Percentiles rank a stretch among this genome's conserved stretches.
These are phyloP conservation scores for Xylariales sp. DNA, from an alignment of 2,329 filamentous ascomycete genomes.

Conservation along the genomic window DNA sequence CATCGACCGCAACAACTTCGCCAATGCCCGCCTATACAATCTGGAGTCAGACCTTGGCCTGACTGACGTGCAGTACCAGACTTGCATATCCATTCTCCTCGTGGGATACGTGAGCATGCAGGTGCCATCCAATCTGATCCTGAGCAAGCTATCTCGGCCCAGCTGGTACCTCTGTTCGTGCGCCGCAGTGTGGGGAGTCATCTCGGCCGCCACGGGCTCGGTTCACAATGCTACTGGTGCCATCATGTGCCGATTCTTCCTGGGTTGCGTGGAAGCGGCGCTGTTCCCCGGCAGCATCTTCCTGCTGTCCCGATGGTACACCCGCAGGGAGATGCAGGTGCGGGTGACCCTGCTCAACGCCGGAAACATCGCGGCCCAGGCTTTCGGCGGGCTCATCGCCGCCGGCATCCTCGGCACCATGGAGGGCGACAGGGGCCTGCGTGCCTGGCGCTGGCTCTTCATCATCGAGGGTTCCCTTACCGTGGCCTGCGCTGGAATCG, in stretches of 20 bases:
- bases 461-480: slow-evolving; percentile 19
- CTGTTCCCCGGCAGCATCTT: slow-evolving; percentile 8
- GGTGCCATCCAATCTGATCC: slow-evolving; percentile 34
- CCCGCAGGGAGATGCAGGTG: slow-evolving; percentile 28
- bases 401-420: slow-evolving; percentile 26
- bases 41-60: slow-evolving; percentile 32
- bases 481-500: slow-evolving; percentile 10
- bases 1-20: slow-evolving; percentile 37
- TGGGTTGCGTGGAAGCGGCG: slow-evolving; percentile 10
- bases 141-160: slow-evolving; percentile 34
- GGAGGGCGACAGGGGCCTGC: slow-evolving; percentile 22
- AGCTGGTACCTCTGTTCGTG: slow-evolving; percentile 25
- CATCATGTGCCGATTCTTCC: slow-evolving; percentile 27
- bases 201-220: slow-evolving; percentile 35
- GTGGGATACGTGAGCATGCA: slow-evolving; percentile 24
- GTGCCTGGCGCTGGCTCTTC: slow-evolving; percentile 33
- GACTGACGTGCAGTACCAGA: slow-evolving; percentile 28
- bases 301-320: slow-evolving; percentile 33
- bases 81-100: slow-evolving; percentile 21
- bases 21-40: slow-evolving; percentile 34
- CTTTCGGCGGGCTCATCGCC: slow-evolving; percentile 30
- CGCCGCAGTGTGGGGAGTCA: slow-evolving; percentile 33
- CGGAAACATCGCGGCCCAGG: slow-evolving; percentile 27
- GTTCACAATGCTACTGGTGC: slow-evolving; percentile 32
- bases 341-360: slow-evolving; percentile 29